Conservation (phyloP, 2,329 filamentous ascomycete genomes). For the Penicillium sp. region DNA sequence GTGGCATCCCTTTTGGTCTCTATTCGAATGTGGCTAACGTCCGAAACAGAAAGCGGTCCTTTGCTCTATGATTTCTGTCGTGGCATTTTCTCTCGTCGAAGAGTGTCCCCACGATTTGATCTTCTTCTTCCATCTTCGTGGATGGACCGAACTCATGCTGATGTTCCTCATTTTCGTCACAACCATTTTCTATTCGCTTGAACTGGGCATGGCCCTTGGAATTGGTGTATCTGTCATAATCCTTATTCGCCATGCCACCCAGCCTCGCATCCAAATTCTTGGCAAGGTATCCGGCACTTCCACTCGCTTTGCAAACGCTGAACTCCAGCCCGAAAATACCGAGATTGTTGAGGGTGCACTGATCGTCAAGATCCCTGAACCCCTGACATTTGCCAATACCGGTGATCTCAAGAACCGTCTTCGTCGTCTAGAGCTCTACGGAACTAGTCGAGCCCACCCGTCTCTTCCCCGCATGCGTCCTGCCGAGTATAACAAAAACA, state of each 20-base stretch:
- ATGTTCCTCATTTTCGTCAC: conserved; percentile 89
- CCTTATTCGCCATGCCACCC: conserved; percentile 85
- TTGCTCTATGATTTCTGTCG: conserved; percentile 90
- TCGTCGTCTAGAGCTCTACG: conserved; percentile 81
- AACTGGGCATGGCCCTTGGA: conserved; percentile 88
- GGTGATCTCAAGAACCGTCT: conserved; percentile 85
- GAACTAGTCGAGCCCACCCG: conserved; percentile 80
- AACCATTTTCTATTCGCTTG: conserved; percentile 93
- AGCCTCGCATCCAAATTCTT: conserved; percentile 92
- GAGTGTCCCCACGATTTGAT: conserved; percentile 88
- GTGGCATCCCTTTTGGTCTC: conserved; percentile 35
- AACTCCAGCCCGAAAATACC: conserved; percentile 66
- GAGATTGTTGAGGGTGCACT: conserved; percentile 91
- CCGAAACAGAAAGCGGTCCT: conserved; percentile 77
- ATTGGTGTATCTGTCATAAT: conserved; percentile 87
- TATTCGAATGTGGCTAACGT: conserved; percentile 4
- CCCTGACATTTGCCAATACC: conserved; percentile 94
- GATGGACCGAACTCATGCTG: conserved; percentile 79
- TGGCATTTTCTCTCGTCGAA: conserved; percentile 91
- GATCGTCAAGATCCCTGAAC: conserved; percentile 97
- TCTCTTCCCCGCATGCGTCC: conserved; percentile 76
- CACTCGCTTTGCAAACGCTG: conserved; percentile 82
- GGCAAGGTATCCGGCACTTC: conserved; percentile 79
- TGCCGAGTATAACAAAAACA: conserved; percentile 80
- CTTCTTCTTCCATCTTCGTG: conserved; percentile 84